Evolutionary conservation across 2,329 filamentous ascomycete species (phyloP).

Genomic region (Davidsoniella neocaledoniae): DNA sequence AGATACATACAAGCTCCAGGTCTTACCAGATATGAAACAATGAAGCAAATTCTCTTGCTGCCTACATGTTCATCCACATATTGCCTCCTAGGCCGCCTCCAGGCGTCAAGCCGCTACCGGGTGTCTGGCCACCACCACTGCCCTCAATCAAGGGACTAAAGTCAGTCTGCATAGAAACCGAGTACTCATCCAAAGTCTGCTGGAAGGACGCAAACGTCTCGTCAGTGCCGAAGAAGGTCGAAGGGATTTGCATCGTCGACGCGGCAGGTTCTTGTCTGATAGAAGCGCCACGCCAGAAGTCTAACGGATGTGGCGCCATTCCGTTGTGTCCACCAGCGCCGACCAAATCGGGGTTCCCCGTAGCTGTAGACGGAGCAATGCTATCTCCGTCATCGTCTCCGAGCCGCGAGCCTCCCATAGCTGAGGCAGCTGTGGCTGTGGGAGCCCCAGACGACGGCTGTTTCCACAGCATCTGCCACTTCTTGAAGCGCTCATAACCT

Average conservation of each 20-base stretch:
- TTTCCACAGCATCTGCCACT: slow-evolving; percentile 31
- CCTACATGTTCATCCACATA: slow-evolving; percentile 11
- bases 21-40: too few species aligned
- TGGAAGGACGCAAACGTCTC: slow-evolving; percentile 23
- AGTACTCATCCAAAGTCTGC: slow-evolving; percentile 24
- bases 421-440: neutral
- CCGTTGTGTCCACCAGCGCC: neutral
- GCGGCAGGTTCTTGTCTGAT: slow-evolving; percentile 14
- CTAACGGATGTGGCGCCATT: slow-evolving; percentile 8
- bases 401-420: slow-evolving; percentile 8
- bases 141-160: slow-evolving; percentile 2
- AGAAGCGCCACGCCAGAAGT: slow-evolving; percentile 11
- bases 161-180: slow-evolving; percentile 11
- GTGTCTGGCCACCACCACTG: neutral
- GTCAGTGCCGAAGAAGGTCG: slow-evolving; percentile 23
- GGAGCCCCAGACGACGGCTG: slow-evolving; percentile 12
- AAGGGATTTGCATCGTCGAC: slow-evolving; percentile 17
- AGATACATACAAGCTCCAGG: too few species aligned
- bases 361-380: slow-evolving; percentile 6
- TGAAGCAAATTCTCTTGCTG: neutral
- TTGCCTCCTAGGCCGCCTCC: slow-evolving; percentile 1
- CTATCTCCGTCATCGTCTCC: slow-evolving; percentile 6
- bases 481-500: slow-evolving; percentile 33
- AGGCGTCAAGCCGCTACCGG: neutral
- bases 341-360: neutral